Conservation (phyloP, 2,329 filamentous ascomycete genomes). For the Diplodia corticola region DNA sequence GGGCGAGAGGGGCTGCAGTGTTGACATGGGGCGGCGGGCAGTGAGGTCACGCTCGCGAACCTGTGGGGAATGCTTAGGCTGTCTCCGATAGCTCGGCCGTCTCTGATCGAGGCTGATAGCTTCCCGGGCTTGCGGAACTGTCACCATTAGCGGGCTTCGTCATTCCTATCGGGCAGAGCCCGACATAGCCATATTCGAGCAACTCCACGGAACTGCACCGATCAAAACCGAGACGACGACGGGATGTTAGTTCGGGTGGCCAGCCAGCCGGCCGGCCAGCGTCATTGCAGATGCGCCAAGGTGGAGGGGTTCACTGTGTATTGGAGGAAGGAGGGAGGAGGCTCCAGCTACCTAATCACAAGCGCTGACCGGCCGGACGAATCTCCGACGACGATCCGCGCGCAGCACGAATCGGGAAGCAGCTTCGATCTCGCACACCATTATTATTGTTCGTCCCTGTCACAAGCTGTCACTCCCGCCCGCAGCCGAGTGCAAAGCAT, state of each 20-base stretch:
- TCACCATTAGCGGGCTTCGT: background rate
- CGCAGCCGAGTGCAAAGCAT: no score
- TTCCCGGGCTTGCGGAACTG: background rate
- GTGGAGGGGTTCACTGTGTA: background rate
- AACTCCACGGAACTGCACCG: background rate
- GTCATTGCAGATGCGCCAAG: background rate
- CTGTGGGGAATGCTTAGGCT: background rate
- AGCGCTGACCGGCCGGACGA: background rate
- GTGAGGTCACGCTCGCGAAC: background rate
- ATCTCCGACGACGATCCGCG: constrained; percentile 12
- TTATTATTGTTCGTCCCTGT: background rate
- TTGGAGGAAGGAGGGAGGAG: background rate
- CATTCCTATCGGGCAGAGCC: background rate
- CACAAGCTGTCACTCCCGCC: background rate
- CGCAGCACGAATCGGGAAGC: constrained; percentile 13
- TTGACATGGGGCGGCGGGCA: background rate
- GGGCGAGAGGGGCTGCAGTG: background rate
- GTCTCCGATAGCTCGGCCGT: background rate
- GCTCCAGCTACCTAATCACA: background rate
- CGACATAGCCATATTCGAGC: background rate
- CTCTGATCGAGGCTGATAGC: constrained; percentile 9
- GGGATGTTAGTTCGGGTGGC: background rate
- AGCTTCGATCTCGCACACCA: background rate
- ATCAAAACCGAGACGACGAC: background rate
- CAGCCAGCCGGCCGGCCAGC: background rate